Base-by-base conservation (phyloP, 148 eudicot species). In the Vaccinium macrocarpon region DNA sequence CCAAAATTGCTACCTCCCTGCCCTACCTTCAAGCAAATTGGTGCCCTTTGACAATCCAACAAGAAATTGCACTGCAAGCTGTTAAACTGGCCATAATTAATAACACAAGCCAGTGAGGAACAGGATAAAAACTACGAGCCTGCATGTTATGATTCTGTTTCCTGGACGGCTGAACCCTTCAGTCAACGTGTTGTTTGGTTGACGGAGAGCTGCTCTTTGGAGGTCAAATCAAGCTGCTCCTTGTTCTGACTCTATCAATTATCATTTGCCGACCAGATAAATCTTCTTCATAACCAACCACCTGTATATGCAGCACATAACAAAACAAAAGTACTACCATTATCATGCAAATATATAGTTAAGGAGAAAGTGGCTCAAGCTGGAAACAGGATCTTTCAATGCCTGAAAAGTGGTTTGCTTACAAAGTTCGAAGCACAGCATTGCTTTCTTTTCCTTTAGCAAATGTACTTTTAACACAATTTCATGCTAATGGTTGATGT, bases 271-370 rank as follows among this genome's bases (percentile, higher is more conserved):
- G 91, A 79, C 97, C 95, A 23, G 97, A 90, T 77, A 96, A 85
- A 89, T 96, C 97, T 86, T 93, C 98, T 89, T 93, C 99, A 84
- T 96, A 96, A 82, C 98, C 91, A 83, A 94, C 99, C 85, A 94
- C 87, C 98, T 95, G 93, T 81, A 84, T 25, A 82, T 83, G 79
- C 35, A 84, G 80, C 71, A 80, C 5, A 81, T 48, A 78, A 16
- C 57, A 64, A 66, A 2, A 66, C 57, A 64, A 66, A 2, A 66
- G 72, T 32, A 23, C 21, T 6, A 51, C 46, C 81, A 42, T 86
- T 35, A 84, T 59, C 27, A 78, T 51, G 51, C 1, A 16, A 56
- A 14, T n/a, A 66, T 50, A n/a, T 11, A 56, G 23, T 57, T 61
- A 57, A 52, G 51, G 50, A 79, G 23, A 48, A 73, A 85, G 6